phyloP scores from a whole-genome alignment of 441 rosid genomes.

The Bocquillonia castaneifolia region DNA sequence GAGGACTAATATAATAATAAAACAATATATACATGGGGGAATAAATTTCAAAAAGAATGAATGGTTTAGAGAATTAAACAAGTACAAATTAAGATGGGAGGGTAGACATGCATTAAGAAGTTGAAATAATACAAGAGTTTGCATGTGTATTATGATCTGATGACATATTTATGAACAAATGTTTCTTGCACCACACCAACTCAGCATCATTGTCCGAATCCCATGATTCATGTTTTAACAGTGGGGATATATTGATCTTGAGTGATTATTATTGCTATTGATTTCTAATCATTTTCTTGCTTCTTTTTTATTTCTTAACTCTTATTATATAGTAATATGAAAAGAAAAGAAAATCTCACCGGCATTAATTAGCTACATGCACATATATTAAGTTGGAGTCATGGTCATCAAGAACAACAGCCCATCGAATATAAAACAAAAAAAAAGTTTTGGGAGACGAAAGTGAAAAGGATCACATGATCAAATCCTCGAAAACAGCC shows the following conservation, averaged over 20 bases:
- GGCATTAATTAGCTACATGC: not conserved
- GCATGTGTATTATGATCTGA: conserved; percentile 25
- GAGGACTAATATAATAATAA: too few species aligned
- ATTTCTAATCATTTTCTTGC: conserved; percentile 43
- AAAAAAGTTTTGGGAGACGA: not conserved
- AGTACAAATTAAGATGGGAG: not conserved
- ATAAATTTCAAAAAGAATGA: not conserved
- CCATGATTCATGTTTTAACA: conserved; percentile 46
- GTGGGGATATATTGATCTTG: conserved; percentile 22
- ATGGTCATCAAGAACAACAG: conserved; percentile 25
- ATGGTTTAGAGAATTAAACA: too few species aligned
- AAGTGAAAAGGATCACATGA: conserved; percentile 25
- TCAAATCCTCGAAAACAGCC: conserved; percentile 26
- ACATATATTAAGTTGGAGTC: conserved; percentile 11
- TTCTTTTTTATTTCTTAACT: conserved; percentile 1
- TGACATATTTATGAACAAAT: conserved; percentile 48
- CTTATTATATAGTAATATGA: not conserved
- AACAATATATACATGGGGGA: too few species aligned
- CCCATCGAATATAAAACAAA: conserved; percentile 19
- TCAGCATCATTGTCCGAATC: conserved; percentile 45
- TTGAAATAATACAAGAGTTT: not conserved
- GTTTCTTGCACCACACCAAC: conserved; percentile 53
- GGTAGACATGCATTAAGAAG: too few species aligned
- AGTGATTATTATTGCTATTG: conserved; percentile 38
- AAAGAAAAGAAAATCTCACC: not conserved